Conservation (phyloP, 192 early-diverging fungal species). For the Gamsiella multidivaricata region DNA sequence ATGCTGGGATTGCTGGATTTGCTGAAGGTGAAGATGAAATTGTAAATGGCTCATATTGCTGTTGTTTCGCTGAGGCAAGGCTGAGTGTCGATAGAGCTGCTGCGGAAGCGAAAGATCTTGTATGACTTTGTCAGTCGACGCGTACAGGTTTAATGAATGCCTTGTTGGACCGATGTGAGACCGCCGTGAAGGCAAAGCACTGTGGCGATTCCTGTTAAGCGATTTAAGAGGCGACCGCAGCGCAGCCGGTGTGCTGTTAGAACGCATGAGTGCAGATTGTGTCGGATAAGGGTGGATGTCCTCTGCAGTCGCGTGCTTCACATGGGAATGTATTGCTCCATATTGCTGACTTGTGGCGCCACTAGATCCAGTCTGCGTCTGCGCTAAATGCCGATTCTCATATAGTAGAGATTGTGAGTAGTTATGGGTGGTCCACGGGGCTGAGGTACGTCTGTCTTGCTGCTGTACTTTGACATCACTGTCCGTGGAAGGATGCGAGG, state of each 20-base stretch:
- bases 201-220: constrained; percentile 30
- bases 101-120: constrained; percentile 46
- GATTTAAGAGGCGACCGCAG: constrained; percentile 26
- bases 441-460: constrained; percentile 36
- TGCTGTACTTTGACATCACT: constrained; percentile 19
- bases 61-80: constrained; percentile 31
- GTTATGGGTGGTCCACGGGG: constrained; percentile 23
- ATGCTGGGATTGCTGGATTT: constrained; percentile 25
- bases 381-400: constrained; percentile 13
- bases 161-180: constrained; percentile 19
- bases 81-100: constrained; percentile 37
- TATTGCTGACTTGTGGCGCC: constrained; percentile 11
- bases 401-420: constrained; percentile 9
- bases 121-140: constrained; percentile 48
- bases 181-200: constrained; percentile 26
- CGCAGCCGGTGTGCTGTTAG: constrained; percentile 45
- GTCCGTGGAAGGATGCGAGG: constrained; percentile 15
- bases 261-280: constrained; percentile 33
- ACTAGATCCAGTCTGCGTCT: constrained; percentile 10
- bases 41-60: constrained; percentile 38
- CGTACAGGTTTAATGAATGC: constrained; percentile 44
- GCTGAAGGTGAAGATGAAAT: constrained; percentile 41
- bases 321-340: constrained; percentile 6
- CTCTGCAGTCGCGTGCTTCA: constrained; percentile 23
- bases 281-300: constrained; percentile 26